These are phyloP conservation scores for Pseudocercospora ulei DNA, from an alignment of 2,329 filamentous ascomycete genomes.

Conservation along the genomic window DNA sequence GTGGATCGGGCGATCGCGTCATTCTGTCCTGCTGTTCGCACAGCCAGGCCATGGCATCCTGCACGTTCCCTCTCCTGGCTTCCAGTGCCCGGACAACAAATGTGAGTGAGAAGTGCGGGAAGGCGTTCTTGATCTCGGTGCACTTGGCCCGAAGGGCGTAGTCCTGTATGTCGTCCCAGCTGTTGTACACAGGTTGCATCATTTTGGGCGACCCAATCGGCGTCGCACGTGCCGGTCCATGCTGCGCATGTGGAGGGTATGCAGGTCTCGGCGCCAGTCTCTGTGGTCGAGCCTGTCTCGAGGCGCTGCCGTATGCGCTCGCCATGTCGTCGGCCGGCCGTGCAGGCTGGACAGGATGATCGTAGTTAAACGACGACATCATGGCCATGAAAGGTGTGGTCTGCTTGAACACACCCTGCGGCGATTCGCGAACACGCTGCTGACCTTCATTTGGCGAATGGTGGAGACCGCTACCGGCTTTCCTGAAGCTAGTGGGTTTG, in stretches of 20 bases:
- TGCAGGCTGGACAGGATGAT: slow-evolving; percentile 1
- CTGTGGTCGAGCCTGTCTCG: slow-evolving; percentile 23
- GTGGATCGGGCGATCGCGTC: slow-evolving; percentile 23
- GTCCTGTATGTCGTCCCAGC: slow-evolving; percentile 46
- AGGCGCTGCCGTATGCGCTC: slow-evolving; percentile 34
- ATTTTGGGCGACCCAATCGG: slow-evolving; percentile 5
- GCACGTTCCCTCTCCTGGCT: slow-evolving; percentile 44
- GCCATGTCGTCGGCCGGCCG: slow-evolving; percentile 37
- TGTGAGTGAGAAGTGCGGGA: slow-evolving; percentile 41
- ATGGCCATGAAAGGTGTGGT: slow-evolving; percentile 13
- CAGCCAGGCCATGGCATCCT: slow-evolving; percentile 47
- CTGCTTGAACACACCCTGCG: slow-evolving; percentile 9
- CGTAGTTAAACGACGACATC: slow-evolving; percentile 11
- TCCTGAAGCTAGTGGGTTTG: slow-evolving; percentile 50
- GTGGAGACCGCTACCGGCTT: slow-evolving; percentile 33
- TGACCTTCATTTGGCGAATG: slow-evolving; percentile 29
- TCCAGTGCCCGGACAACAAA: slow-evolving; percentile 45
- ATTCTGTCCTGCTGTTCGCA: slow-evolving; percentile 35
- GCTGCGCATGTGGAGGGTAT: neutral
- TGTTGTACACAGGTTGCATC: slow-evolving; percentile 36
- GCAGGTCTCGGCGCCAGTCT: slow-evolving; percentile 11
- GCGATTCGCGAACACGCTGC: slow-evolving; percentile 28
- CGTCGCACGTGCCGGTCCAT: slow-evolving; percentile 11
- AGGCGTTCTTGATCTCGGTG: slow-evolving; percentile 43
- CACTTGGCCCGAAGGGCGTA: slow-evolving; percentile 45